These are phyloP conservation scores for Diaporthe eres DNA, from an alignment of 2,329 filamentous ascomycete genomes.

Conservation along the genomic window DNA sequence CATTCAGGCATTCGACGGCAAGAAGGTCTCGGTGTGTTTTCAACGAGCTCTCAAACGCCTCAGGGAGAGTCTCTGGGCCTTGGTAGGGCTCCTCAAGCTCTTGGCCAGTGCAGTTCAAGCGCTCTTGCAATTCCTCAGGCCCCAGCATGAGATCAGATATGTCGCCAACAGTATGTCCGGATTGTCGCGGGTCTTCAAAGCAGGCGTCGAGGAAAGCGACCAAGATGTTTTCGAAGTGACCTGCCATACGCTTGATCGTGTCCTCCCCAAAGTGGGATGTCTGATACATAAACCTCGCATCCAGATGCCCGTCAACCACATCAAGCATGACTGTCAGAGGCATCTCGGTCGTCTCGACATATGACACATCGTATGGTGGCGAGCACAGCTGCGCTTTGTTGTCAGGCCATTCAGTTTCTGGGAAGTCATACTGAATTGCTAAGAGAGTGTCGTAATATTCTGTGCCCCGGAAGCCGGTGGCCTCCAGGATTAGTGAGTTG, in stretches of 20 bases:
- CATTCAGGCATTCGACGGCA: not conserved
- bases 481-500: constrained; percentile 3
- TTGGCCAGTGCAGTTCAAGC: not conserved
- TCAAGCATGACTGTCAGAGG: constrained; percentile 14
- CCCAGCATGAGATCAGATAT: not conserved
- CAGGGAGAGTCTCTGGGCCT: not conserved
- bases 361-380: not conserved
- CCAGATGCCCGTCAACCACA: not conserved
- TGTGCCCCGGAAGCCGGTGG: not conserved
- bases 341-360: constrained; percentile 3
- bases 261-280: not conserved
- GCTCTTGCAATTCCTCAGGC: not conserved
- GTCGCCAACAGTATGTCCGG: not conserved
- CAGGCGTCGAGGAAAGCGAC: not conserved
- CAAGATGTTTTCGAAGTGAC: not conserved
- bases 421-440: constrained; percentile 8
- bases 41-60: not conserved
- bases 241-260: not conserved
- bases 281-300: not conserved
- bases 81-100: not conserved
- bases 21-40: not conserved
- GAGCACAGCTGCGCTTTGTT: not conserved
- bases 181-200: not conserved
- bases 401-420: not conserved
- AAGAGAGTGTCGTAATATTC: constrained; percentile 11